Evolutionary conservation across 345 rosid genomes (phyloP), one percentile per base, ranked within the genome.

Genomic region (Acer saccharum): DNA sequence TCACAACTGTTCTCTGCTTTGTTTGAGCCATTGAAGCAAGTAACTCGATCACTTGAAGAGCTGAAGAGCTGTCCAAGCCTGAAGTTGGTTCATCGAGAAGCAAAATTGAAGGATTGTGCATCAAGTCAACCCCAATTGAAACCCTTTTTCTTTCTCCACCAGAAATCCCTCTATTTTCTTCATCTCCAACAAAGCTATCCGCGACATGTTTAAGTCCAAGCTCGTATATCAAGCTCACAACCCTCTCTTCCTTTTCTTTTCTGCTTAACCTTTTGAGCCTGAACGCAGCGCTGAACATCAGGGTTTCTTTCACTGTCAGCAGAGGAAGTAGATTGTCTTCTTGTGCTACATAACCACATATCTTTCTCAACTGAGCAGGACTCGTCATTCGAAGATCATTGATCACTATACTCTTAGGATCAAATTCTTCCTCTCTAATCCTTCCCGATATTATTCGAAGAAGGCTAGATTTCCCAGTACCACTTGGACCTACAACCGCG

Each of bases 21-120:
- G 81, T 72, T 79, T 84, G 87, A 0, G 93, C 98, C 88, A 95
- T 89, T 0, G 91, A 85, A 76, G 94, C 90, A 3, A 95, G 88
- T 74, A 91, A 86, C 82, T 95, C 94, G 6, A 93, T 90, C 54
- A 95, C 99, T 71, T 92, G 96, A 39, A 87, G 91, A 25, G 97
- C 96, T 39, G 92, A 90, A 64, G 88, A 84, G 78, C 97, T 92
- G 76, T 92, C 99, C 11, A 95, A 83, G 63, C 99, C 99, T 3
- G 97, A 93, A 20, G 99, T 95, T 21, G 98, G 97, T 78, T 95
- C 99, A 63, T 95, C 98, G 14, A 95, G 87, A 63, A 95, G 87
- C 68, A 95, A 79, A 75, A 95, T 83, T 0, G 92, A 83, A 3
- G 99, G 97, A 69, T 92, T 92, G 18, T 92, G 93, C 60, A 95